Base-by-base conservation (phyloP, 306 rosid genomes). In the Prinsepia uniflora region DNA sequence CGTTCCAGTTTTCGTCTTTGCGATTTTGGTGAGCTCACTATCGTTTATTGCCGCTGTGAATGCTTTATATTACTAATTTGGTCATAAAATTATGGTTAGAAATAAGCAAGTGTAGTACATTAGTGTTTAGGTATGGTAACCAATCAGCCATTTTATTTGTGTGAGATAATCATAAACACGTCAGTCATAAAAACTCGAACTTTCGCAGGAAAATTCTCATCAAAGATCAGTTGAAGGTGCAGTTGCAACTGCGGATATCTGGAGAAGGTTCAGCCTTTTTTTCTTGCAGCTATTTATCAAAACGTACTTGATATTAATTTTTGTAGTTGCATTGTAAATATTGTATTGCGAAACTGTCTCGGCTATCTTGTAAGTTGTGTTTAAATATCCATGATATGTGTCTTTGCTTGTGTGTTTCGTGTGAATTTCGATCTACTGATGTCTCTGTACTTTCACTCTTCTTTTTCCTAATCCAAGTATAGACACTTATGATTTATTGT, bases 121-220 rank as follows among this genome's bases (percentile, higher is more conserved):
- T 34, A 56, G 43, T 67, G 44, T 66, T 5, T 61, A 48, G 18
- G 62, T 22, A 55, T 72, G 34, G 36, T 30, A 30, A 30, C 14
- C 17, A 10, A 46, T 46, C 13, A 46, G 11, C 50, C 50, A 0
- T 46, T 61, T n/a, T 17, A 50, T 50, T 3, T 17, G 8, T 50
- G 55, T 18, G 55, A 50, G 55, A 10, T 22, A 56, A 4, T 56
- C 40, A 56, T 56, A 22, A 22, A 10, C 22, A 22, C 10, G 4
- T 22, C 10, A 22, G 62, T 56, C 24, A 56, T 56, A 56, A 1
- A 24, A 36, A 56, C 22, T 56, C 39, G 63, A 53, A 59, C 30
- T 44, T 78, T 54, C 81, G 82, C 87, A 93, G 98, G 98, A 83
- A 78, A 72, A 64, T 90, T 73, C 67, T 88, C 19, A 58, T 59